Conservation (phyloP, 2,329 filamentous ascomycete genomes). For the Magnaporthiopsis rhizophila region DNA sequence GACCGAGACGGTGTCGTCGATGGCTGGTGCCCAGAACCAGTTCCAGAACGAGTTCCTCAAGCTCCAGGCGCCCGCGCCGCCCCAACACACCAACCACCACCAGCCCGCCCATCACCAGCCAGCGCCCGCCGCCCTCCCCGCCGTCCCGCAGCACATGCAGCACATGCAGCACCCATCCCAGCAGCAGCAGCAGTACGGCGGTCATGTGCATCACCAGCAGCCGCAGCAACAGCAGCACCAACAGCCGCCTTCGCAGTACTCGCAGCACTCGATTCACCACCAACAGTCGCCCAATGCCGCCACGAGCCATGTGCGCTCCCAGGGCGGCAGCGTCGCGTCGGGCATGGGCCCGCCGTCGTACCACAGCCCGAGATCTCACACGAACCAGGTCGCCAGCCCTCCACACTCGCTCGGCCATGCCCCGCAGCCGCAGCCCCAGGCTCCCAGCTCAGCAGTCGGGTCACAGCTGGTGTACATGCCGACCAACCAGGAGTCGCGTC, state of each 20-base stretch:
- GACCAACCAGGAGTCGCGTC: slow-evolving; percentile 32
- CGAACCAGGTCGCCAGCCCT: slow-evolving; percentile 16
- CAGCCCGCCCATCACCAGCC: slow-evolving; percentile 15
- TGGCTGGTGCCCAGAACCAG: slow-evolving; percentile 60
- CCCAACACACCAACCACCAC: slow-evolving; percentile 12
- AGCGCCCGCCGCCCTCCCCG: neutral
- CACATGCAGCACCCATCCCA: slow-evolving; percentile 16
- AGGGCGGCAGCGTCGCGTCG: slow-evolving; percentile 1
- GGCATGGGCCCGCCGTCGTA: slow-evolving; percentile 1
- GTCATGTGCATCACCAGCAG: slow-evolving; percentile 7
- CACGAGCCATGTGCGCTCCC: neutral
- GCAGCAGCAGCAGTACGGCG: slow-evolving; percentile 7
- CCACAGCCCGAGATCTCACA: slow-evolving; percentile 6
- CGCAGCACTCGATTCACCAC: slow-evolving; percentile 15
- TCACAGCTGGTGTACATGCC: slow-evolving; percentile 29
- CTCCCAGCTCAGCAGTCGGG: neutral
- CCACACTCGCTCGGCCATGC: slow-evolving; percentile 19
- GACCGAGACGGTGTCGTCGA: slow-evolving; percentile 59
- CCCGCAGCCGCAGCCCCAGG: slow-evolving; percentile 15
- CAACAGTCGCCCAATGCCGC: slow-evolving; percentile 12
- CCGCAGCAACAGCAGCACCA: slow-evolving; percentile 3
- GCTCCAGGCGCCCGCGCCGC: slow-evolving; percentile 27
- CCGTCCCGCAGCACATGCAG: slow-evolving; percentile 13
- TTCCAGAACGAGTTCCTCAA: slow-evolving; percentile 59
- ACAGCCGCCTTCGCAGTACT: slow-evolving; percentile 16